Evolutionary conservation across 2,329 filamentous ascomycete genomes (phyloP).

Genomic region (Cladosporium sp.): DNA sequence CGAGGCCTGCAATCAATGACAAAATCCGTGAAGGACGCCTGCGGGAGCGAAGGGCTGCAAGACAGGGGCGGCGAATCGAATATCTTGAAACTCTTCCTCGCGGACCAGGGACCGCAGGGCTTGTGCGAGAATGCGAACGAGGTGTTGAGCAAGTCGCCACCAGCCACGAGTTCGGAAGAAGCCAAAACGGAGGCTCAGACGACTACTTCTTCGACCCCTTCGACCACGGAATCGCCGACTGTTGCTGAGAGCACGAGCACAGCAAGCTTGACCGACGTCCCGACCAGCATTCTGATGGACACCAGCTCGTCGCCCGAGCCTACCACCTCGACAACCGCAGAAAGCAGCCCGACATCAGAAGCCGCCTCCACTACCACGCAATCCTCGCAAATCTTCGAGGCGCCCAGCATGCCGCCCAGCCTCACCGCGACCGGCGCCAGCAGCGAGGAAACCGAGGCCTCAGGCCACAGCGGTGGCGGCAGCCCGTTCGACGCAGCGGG

Average conservation of each 20-base stretch:
- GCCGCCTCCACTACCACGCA: neutral
- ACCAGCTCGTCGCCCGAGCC: constrained; percentile 15
- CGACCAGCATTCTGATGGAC: constrained; percentile 14
- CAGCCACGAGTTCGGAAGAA: constrained; percentile 8
- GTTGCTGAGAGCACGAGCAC: constrained; percentile 13
- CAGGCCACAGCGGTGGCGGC: constrained; percentile 36
- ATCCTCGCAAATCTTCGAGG: constrained; percentile 8
- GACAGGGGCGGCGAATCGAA: constrained; percentile 23
- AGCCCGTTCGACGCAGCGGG: constrained; percentile 37
- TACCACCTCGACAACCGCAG: neutral
- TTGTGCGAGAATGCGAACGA: constrained; percentile 34
- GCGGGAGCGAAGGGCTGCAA: constrained; percentile 25
- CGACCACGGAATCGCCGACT: constrained; percentile 11
- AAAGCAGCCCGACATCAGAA: constrained; percentile 2
- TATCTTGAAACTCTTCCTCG: constrained; percentile 39
- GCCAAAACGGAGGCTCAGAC: constrained; percentile 7
- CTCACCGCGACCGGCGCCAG: constrained; percentile 12
- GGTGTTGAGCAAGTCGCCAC: constrained; percentile 11
- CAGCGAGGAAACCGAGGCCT: constrained; percentile 29
- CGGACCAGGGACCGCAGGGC: constrained; percentile 31
- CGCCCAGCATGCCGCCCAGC: constrained; percentile 12
- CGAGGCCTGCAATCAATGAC: constrained; percentile 33
- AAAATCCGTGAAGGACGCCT: constrained; percentile 29
- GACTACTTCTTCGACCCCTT: neutral
- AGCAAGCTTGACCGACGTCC: constrained; percentile 15